Conservation (phyloP, 352 stramenopile species). For the Globisporangium mamillatum region DNA sequence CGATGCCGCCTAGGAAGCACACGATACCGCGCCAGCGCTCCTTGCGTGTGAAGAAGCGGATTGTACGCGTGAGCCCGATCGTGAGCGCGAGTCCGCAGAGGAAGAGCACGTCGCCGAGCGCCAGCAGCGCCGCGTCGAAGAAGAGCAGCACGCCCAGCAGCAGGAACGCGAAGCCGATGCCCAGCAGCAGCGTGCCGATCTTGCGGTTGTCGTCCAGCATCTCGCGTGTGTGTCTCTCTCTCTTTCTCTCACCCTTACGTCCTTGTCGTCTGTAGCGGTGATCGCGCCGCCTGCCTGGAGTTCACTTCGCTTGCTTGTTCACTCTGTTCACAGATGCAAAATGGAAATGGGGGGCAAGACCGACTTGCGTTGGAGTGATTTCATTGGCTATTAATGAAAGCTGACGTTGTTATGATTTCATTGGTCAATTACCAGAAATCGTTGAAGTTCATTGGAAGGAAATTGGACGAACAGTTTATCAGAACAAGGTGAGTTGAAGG, state of each 20-base stretch:
- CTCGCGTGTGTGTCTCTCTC: neutral
- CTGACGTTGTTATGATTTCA: neutral
- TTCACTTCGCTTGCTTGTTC: neutral
- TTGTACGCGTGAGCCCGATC: conserved; percentile 90
- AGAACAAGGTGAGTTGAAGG: neutral
- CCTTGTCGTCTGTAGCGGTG: neutral
- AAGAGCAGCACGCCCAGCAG: conserved; percentile 93
- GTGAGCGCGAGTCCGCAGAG: conserved; percentile 92
- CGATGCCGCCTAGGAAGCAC: conserved; percentile 92
- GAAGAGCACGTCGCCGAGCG: conserved; percentile 93
- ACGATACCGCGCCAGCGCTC: conserved; percentile 93
- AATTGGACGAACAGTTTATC: neutral
- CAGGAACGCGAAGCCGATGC: conserved; percentile 90
- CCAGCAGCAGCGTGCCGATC: conserved; percentile 93
- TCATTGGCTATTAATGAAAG: conserved; percentile 28
- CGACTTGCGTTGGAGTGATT: conserved; percentile 13
- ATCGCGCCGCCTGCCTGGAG: neutral
- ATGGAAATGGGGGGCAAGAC: neutral
- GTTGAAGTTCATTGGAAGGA: conserved; percentile 6
- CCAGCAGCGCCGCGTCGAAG: conserved; percentile 93
- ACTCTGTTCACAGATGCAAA: neutral
- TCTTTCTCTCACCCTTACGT: neutral
- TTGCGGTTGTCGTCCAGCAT: conserved; percentile 95
- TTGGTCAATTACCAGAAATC: conserved; percentile 4
- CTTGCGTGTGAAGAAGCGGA: conserved; percentile 93